phyloP scores from a whole-genome alignment of 805 yeast genomes.

The Barnettozyma populi region DNA sequence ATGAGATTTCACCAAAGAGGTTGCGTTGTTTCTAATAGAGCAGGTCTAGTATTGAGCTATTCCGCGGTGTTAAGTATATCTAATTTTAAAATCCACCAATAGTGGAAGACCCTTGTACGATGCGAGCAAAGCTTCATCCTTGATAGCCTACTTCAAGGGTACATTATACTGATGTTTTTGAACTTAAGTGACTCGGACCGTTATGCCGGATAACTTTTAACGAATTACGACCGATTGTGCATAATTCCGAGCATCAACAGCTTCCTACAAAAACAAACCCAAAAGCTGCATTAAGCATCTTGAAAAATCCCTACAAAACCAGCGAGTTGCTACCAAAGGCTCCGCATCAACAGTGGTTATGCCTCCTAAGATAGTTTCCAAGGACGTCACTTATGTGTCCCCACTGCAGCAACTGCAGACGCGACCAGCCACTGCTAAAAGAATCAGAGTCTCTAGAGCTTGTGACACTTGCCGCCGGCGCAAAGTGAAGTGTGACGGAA shows the following conservation, averaged over 20 bases:
- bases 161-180: no score
- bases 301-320: background rate
- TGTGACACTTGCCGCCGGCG: constrained; percentile 70
- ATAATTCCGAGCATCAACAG: background rate
- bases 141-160: background rate
- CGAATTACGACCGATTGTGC: background rate
- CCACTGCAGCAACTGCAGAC: constrained; percentile 20
- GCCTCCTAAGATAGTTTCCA: constrained; percentile 24
- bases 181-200: no score
- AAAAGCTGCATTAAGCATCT: background rate
- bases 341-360: no score
- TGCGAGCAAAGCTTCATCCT: background rate
- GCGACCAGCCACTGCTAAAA: constrained; percentile 31
- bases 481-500: constrained; percentile 80
- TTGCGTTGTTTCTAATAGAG: no score
- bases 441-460: constrained; percentile 65
- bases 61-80: no score
- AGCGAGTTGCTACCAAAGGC: no score
- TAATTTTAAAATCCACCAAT: background rate
- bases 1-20: no score
- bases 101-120: background rate
- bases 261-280: background rate
- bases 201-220: background rate
- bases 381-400: constrained; percentile 20
- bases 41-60: no score